Percentiles rank a stretch among this genome's conserved stretches.
Evolutionary conservation across 495 filamentous ascomycete species (phyloP).

Genomic region (Talaromyces adpressus): DNA sequence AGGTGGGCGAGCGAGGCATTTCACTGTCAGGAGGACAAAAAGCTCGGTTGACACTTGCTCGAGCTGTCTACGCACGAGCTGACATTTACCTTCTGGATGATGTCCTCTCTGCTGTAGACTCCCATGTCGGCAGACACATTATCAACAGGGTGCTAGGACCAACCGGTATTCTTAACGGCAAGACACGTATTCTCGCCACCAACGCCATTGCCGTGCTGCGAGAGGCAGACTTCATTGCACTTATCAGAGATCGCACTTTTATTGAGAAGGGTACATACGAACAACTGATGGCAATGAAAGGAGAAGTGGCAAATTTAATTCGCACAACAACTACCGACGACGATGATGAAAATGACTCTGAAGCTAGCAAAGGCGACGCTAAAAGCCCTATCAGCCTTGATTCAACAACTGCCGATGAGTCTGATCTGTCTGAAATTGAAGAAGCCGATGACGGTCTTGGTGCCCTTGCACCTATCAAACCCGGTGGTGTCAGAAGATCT

Average conservation of each 20-base stretch:
- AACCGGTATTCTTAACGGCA: conserved; percentile 73
- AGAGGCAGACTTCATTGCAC: conserved; percentile 77
- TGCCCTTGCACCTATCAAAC: conserved; percentile 64
- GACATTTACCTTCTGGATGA: conserved; percentile 96
- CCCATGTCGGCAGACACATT: conserved; percentile 91
- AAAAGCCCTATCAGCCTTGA: conserved; percentile 46
- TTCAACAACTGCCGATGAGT: conserved; percentile 43
- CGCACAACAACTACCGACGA: conserved; percentile 65
- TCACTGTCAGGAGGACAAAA: conserved; percentile 96
- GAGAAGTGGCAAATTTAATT: conserved; percentile 79
- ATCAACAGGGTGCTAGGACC: conserved; percentile 88
- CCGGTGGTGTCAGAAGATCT: conserved; percentile 42
- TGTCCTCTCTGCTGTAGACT: conserved; percentile 90
- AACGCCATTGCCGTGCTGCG: conserved; percentile 91
- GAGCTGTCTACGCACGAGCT: conserved; percentile 95
- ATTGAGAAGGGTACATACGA: conserved; percentile 84
- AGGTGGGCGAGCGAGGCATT: conserved; percentile 96
- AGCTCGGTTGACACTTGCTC: conserved; percentile 86
- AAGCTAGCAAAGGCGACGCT: conserved; percentile 41
- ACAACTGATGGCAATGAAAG: conserved; percentile 89
- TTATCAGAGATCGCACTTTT: conserved; percentile 77
- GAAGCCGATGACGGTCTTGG: conserved; percentile 63
- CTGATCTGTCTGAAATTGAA: conserved; percentile 53
- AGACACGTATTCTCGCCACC: conserved; percentile 90
- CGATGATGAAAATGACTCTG: conserved; percentile 49